Evolutionary conservation across 2,329 filamentous ascomycete genomes (phyloP).

Genomic region (Beauveria australis): DNA sequence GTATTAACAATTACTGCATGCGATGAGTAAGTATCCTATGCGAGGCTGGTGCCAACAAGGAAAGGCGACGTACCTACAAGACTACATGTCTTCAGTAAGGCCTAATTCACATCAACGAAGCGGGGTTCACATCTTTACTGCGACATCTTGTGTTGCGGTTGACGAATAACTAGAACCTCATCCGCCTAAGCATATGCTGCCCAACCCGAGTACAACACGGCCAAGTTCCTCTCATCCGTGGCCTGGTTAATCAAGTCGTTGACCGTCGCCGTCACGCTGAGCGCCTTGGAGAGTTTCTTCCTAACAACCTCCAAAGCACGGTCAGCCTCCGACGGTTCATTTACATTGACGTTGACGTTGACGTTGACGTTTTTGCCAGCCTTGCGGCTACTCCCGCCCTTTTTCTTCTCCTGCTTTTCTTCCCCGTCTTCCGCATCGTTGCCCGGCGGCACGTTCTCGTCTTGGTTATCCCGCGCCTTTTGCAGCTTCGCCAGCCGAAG

Average conservation of each 20-base stretch:
- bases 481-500: slow-evolving; percentile 57
- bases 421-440: slow-evolving; percentile 31
- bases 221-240: slow-evolving; percentile 84
- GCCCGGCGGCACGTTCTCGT: slow-evolving; percentile 25
- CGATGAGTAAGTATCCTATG: too few relatives aligned
- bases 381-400: slow-evolving; percentile 37
- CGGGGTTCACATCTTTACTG: too few relatives aligned
- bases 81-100: too few relatives aligned
- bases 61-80: too few relatives aligned
- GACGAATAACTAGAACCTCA: background rate
- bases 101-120: too few relatives aligned
- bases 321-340: slow-evolving; percentile 69
- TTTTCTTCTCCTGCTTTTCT: slow-evolving; percentile 15
- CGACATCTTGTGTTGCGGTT: background rate
- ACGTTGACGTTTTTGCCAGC: slow-evolving; percentile 27
- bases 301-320: slow-evolving; percentile 85
- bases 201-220: slow-evolving; percentile 69
- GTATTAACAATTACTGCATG: too few relatives aligned
- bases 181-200: slow-evolving; percentile 35
- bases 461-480: slow-evolving; percentile 47
- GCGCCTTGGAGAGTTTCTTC: slow-evolving; percentile 89
- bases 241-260: slow-evolving; percentile 96
- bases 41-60: too few relatives aligned
- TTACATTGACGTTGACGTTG: slow-evolving; percentile 28
- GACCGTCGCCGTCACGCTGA: slow-evolving; percentile 91